Evolutionary conservation across 164 flowering plant genomes (phyloP), one percentile per base, ranked within the genome.

Genomic region (Macadamia integrifolia): DNA sequence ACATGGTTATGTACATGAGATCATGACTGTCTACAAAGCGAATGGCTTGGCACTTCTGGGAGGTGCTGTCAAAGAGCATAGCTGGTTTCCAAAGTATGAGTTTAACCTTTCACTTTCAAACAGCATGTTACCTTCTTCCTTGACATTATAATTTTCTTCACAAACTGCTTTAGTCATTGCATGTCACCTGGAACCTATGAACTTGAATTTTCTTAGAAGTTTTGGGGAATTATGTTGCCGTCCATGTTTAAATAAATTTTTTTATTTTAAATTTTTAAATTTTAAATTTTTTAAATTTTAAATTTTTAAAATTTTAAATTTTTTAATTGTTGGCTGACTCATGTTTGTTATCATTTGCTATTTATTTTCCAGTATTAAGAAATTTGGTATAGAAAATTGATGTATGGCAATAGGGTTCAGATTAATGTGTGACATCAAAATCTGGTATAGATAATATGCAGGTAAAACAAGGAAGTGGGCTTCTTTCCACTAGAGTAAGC

Each of bases 41-140:
- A 82, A 75, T 76, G 92, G 93, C 66, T 64, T 92, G 64, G 89
- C 88, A 46, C 90, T 88, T 7, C 29, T 31, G 32, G 94, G 94
- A 58, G 69, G 42, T 60, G 81, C 97, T 0, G 65, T 28, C 43
- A 73, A 72, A 76, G 87, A 87, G 63, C 83, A 82, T 78, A 90
- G 97, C 83, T 94, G 98, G 99, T 94, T 94, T 80, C 98, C 98
- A 18, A 93, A 98, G 99, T 94, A 88, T 60, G 81, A 31, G 14
- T 58, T 60, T 66, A 40, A 46, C 46, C 53, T 70, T 50, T 30
- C 0, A 1, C n/a, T 14, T 5, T 13, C 49, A 59, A 61, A 3
- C 28, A 43, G 1, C 18, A 35, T 10, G 53, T 53, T 53, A 15
- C 23, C 6, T 23, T 66, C 44, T 9, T 66, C 49, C 57, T n/a